Base-by-base conservation (phyloP, 805 yeast species). In the Yarrowia phangngaensis region DNA sequence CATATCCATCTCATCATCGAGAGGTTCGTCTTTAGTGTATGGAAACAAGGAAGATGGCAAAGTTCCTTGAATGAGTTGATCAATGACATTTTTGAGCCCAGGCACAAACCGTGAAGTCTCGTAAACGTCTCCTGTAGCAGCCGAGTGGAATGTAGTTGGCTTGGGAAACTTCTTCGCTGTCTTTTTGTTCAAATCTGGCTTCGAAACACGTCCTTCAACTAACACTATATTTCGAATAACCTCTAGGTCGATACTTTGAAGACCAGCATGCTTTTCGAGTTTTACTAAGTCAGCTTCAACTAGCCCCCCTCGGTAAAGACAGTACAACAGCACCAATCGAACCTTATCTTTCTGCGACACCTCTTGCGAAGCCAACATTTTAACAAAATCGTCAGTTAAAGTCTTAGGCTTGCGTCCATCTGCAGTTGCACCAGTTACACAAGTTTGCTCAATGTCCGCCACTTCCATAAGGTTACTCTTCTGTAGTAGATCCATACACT, bases 361-460 rank as follows among this genome's bases (percentile, higher is more conserved):
- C 30, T 24, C 31, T 8, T 32, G 32, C 11, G 38, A 31, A 2
- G 50, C 32, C 16, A 90, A 68, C 16, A 80, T 60, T 3, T 66
- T 70, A 20, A 89, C 69, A 50, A 88, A 66, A 26, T 75, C 77
- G 45, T 78, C 83, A 23, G 83, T 79, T 17, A 84, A 65, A 46
- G 74, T 76, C 34, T 61, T 60, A 34, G 74, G 73, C 55, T 75
- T 75, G 20, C 73, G 73, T 3, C 90, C 88, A 54, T 85, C 84
- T 36, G 79, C 70, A 50, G 79, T 80, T 3, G 74, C 63, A 16
- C 95, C 95, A 32, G 78, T 77, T 4, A 87, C 84, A 54, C 88
- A 72, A 14, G 80, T 76, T 65, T 89, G 96, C 65, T 92, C 97
- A 52, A 88, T 73, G 54, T 85, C 92, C 1, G 95, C 86, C 14